Base-by-base conservation (phyloP, 2,329 filamentous ascomycete genomes). In the Immersiporthe knoxdaviesiana region DNA sequence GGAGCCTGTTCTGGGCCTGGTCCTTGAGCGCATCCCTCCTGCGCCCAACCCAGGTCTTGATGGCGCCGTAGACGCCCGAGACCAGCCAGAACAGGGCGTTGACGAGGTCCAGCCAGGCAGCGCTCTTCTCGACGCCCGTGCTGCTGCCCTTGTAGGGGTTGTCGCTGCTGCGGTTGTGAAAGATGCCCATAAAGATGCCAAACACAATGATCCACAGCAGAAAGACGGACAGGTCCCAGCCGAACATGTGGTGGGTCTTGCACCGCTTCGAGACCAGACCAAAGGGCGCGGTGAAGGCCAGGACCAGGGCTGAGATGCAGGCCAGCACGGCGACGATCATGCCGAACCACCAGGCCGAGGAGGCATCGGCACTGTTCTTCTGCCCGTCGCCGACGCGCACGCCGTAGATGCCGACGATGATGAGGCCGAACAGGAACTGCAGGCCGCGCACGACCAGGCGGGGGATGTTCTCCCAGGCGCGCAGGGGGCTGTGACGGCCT, bases 101-200 rank as follows among this genome's bases (percentile, higher is more conserved):
- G 41, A 88, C 82, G 35, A 93, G 76, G 76, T 93, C 90, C 35
- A 93, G 79, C 89, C 90, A 93, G 3, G 92, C 90, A 2, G 90
- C 90, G 71, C 86, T 83, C 79, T 91, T 90, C 91, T 93, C 93
- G 8, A 76, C 65, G 4, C 75, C 71, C 0, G 81, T 82, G 71
- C 77, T 82, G 59, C 76, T 78, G 39, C 81, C 82, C 76, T 84
- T 79, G 77, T 83, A 84, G 54, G 78, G 74, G 67, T 87, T 82
- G 44, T 82, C 80, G 68, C 90, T 84, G 67, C 84, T 84, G 63
- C 87, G 84, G 44, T 83, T 78, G 69, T 93, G 87, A 79, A 91
- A 94, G 80, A 92, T 88, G 70, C 84, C 86, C 18, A 88, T 91
- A 73, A 94, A 93, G 70, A 91, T 85, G 37, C 90, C 91, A 76